Percentiles rank a stretch among this genome's conserved stretches.
Conservation (phyloP, 2,329 filamentous ascomycete species). For the Pestalotiopsis fici region DNA sequence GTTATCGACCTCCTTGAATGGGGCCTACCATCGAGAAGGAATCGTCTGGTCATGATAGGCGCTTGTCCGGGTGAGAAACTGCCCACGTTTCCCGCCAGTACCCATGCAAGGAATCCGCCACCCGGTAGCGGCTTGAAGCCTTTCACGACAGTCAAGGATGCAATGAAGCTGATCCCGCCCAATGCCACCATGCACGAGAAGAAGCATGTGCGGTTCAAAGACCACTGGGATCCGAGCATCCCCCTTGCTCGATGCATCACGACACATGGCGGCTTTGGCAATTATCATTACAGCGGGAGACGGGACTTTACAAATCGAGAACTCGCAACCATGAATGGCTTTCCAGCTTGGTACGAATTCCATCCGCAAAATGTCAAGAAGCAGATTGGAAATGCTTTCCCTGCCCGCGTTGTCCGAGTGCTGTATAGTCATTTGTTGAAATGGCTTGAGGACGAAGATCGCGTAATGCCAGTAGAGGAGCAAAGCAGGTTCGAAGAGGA, state of each 20-base stretch:
- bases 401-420: slow-evolving; percentile 56
- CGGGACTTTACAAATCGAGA: slow-evolving; percentile 69
- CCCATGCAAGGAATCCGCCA: slow-evolving; percentile 46
- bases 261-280: slow-evolving; percentile 56
- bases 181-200: slow-evolving; percentile 43
- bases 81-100: slow-evolving; percentile 64
- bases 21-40: slow-evolving; percentile 50
- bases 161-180: slow-evolving; percentile 35
- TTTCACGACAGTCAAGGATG: slow-evolving; percentile 45
- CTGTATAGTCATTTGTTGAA: slow-evolving; percentile 49
- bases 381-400: slow-evolving; percentile 82
- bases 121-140: slow-evolving; percentile 31
- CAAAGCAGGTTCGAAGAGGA: slow-evolving; percentile 6
- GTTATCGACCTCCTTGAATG: slow-evolving; percentile 54
- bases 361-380: slow-evolving; percentile 45
- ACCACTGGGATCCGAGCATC: slow-evolving; percentile 45
- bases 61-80: slow-evolving; percentile 69
- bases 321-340: slow-evolving; percentile 69
- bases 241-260: slow-evolving; percentile 63
- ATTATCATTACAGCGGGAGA: slow-evolving; percentile 66
- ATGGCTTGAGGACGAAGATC: slow-evolving; percentile 47
- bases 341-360: slow-evolving; percentile 64
- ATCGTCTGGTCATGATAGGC: slow-evolving; percentile 58
- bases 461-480: slow-evolving; percentile 22
- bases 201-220: slow-evolving; percentile 25